Base-by-base conservation (phyloP, 208 protist genomes). In the Kentomonas sorsogonicus region DNA sequence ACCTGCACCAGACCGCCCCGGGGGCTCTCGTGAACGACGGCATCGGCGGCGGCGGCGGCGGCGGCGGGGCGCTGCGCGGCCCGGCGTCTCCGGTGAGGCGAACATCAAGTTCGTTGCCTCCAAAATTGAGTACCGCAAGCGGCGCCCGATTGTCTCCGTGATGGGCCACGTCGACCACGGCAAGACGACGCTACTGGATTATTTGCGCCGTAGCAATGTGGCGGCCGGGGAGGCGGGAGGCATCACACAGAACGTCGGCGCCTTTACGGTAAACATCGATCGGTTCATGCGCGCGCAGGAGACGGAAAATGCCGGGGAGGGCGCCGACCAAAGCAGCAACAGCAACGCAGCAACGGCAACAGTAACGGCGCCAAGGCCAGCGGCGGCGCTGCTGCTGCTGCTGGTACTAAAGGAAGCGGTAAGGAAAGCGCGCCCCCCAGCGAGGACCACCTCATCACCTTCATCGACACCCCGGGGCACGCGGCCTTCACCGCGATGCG, bases 161-260 rank as follows among this genome's bases (percentile, higher is more conserved):
- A 98, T 99, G 94, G 98, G 98, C n/a, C 98, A 99, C 68, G 98
- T 99, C 29, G 97, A 99, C 65, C 97, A 99, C 60, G 98, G 98
- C 44, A 99, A 99, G 73, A 99, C 98, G 18, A 97, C 94, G 20
- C 72, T 99, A 30, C 80, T 99, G 13, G 98, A 99, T 58, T 80
- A 79, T 43, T 70, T 99, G 29, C 83, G 98, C 6, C 83, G 91
- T 26, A 90, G 95, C 1, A 93, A 93, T 48, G 86, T 99, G 5
- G 96, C 91, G 0, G 75, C 86, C 1, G 58, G 72, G 2, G 97
- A 99, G 81, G 96, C 96, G 1, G 97, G 98, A 38, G 96, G 97
- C n/a, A 99, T 99, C 64, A 99, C 98, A 30, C 98, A 99, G 69
- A 89, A 94, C 57, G 92, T 99, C 51, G 97, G 93, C 44, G 96